phyloP scores from a whole-genome alignment of 805 yeast genomes.

The Cephaloascus fragrans region DNA sequence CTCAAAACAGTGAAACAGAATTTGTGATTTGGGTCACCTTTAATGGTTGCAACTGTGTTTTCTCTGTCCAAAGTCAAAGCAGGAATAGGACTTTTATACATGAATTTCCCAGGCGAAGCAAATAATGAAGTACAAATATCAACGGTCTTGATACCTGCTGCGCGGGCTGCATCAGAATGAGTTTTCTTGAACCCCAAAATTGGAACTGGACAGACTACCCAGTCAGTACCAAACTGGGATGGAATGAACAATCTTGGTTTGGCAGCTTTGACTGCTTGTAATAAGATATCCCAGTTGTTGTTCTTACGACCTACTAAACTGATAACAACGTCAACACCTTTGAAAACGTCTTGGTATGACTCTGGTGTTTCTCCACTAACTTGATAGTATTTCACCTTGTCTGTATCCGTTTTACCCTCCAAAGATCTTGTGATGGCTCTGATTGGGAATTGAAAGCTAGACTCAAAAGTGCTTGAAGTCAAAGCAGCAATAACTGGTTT shows the following conservation, averaged over 20 bases:
- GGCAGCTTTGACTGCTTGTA: slow-evolving; percentile 29
- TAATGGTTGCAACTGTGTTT: slow-evolving; percentile 19
- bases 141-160: slow-evolving; percentile 35
- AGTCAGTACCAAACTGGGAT: slow-evolving; percentile 49
- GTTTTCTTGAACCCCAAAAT: slow-evolving; percentile 19
- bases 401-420: slow-evolving; percentile 18
- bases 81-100: slow-evolving; percentile 21
- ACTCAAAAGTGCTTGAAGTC: slow-evolving; percentile 28
- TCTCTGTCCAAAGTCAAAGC: slow-evolving; percentile 24
- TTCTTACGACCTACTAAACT: slow-evolving; percentile 22
- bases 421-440: slow-evolving; percentile 39
- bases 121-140: slow-evolving; percentile 31
- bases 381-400: slow-evolving; percentile 26
- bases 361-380: slow-evolving; percentile 15
- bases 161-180: slow-evolving; percentile 29
- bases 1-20: slow-evolving; percentile 22
- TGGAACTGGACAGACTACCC: slow-evolving; percentile 19
- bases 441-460: slow-evolving; percentile 36
- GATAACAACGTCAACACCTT: slow-evolving; percentile 41
- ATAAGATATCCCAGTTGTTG: slow-evolving; percentile 13
- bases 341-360: slow-evolving; percentile 20
- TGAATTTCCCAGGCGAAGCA: slow-evolving; percentile 20
- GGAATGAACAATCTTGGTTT: slow-evolving; percentile 48
- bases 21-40: slow-evolving; percentile 28
- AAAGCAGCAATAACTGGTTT: slow-evolving; percentile 36